A percentile compares a stretch with the other conserved stretches of the same genome.
Conservation (phyloP, 345 rosid species). For the Luvunga scandens region DNA sequence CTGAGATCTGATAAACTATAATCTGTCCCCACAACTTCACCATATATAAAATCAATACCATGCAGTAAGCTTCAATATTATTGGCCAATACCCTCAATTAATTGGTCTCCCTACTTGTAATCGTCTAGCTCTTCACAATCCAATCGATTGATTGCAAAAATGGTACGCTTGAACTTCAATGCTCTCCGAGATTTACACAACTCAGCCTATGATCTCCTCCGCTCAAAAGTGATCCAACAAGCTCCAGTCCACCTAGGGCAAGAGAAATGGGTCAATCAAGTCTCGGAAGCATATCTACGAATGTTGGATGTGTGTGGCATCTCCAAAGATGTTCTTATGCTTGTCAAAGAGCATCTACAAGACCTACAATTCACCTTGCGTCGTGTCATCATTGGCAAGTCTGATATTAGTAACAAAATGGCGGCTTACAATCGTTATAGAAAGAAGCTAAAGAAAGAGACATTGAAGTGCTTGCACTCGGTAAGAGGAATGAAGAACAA, state of each 20-base stretch:
- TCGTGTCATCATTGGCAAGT: constrained; percentile 27
- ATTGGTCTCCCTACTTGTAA: not conserved
- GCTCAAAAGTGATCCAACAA: constrained; percentile 48
- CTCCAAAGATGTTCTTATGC: constrained; percentile 59
- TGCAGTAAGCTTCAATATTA: not conserved
- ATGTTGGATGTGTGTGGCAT: constrained; percentile 67
- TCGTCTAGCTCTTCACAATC: not conserved
- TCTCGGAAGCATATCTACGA: constrained; percentile 58
- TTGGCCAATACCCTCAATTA: not conserved
- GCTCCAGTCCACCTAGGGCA: constrained; percentile 42
- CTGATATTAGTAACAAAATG: constrained; percentile 40
- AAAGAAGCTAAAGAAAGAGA: constrained; percentile 67
- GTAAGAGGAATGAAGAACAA: constrained; percentile 43
- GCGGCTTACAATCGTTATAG: constrained; percentile 47
- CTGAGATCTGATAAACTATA: constrained; percentile 27
- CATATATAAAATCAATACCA: constrained; percentile 16
- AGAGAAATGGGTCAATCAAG: constrained; percentile 54
- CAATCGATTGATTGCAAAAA: constrained; percentile 6
- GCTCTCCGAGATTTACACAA: constrained; percentile 67
- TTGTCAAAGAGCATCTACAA: constrained; percentile 57
- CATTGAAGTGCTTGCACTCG: constrained; percentile 54
- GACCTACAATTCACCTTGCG: constrained; percentile 53
- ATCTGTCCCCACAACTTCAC: not conserved
- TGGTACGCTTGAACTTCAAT: constrained; percentile 56
- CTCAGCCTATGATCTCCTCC: constrained; percentile 70